A percentile compares a stretch with the other conserved stretches of the same genome.
Evolutionary conservation across 2,329 filamentous ascomycete genomes (phyloP).

Genomic region (Sclerotinia borealis): DNA sequence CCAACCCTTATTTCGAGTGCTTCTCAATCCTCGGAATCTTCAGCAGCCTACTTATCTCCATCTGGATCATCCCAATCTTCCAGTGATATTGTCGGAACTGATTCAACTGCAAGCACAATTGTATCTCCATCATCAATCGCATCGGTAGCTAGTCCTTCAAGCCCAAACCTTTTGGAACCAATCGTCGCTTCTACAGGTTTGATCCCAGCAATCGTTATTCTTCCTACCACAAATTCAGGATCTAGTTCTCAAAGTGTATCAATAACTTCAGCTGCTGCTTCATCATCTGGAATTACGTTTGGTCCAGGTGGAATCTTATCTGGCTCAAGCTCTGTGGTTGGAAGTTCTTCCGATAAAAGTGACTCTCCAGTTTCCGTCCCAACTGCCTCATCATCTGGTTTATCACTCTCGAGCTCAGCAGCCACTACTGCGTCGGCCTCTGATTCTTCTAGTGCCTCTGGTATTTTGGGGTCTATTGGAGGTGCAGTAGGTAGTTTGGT

Average conservation of each 20-base stretch:
- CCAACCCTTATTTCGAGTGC: background rate
- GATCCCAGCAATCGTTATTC: conserved; percentile 12
- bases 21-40: background rate
- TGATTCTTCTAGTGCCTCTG: background rate
- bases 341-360: conserved; percentile 9
- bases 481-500: background rate
- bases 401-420: conserved; percentile 17
- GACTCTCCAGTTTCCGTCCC: conserved; percentile 13
- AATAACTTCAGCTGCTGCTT: conserved; percentile 9
- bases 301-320: conserved; percentile 29
- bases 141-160: conserved; percentile 1
- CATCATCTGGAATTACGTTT: conserved; percentile 27
- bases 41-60: background rate
- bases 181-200: conserved; percentile 16
- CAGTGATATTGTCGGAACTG: background rate
- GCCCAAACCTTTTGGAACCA: conserved; percentile 6
- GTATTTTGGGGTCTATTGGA: conserved; percentile 1
- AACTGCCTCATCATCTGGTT: conserved; percentile 13
- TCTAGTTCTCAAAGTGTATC: background rate
- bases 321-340: background rate
- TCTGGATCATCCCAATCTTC: background rate
- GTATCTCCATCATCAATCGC: background rate
- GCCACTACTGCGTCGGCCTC: background rate
- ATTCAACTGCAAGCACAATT: background rate
- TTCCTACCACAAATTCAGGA: conserved; percentile 13